These are phyloP conservation scores for Alternaria consortialis DNA, from an alignment of 2,329 filamentous ascomycete genomes.

Conservation along the genomic window DNA sequence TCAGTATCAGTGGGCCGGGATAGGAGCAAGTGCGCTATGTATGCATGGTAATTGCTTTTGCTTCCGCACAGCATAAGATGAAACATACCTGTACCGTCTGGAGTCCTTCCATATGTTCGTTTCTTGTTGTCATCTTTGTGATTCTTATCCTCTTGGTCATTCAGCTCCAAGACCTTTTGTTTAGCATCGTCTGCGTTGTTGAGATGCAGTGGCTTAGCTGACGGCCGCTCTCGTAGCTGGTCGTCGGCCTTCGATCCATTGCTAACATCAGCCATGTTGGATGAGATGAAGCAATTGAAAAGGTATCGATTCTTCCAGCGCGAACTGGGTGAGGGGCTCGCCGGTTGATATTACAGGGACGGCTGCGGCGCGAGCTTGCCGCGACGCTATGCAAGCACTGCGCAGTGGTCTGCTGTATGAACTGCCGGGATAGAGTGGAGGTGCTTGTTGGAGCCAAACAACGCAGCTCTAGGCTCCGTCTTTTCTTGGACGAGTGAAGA, in stretches of 20 bases:
- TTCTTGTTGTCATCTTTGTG: slow-evolving; percentile 64
- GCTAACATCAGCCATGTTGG: slow-evolving; percentile 40
- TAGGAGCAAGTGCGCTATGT: background rate
- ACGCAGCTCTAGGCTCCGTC: slow-evolving; percentile 3
- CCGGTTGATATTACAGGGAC: slow-evolving; percentile 31
- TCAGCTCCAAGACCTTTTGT: slow-evolving; percentile 59
- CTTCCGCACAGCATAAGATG: background rate
- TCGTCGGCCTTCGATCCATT: slow-evolving; percentile 32
- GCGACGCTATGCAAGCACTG: slow-evolving; percentile 41
- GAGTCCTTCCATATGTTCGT: slow-evolving; percentile 91
- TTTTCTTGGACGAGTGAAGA: background rate
- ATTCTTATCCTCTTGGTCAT: slow-evolving; percentile 58
- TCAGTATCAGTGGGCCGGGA: slow-evolving; percentile 25
- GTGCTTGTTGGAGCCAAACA: slow-evolving; percentile 16
- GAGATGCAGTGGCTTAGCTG: slow-evolving; percentile 41
- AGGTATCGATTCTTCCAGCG: slow-evolving; percentile 24
- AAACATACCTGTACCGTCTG: slow-evolving; percentile 83
- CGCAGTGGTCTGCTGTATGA: slow-evolving; percentile 27
- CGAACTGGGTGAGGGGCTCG: slow-evolving; percentile 25
- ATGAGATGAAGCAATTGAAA: slow-evolving; percentile 22
- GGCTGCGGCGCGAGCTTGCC: slow-evolving; percentile 30
- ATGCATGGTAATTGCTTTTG: slow-evolving; percentile 2
- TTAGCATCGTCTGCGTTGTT: slow-evolving; percentile 52
- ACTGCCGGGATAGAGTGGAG: slow-evolving; percentile 31
- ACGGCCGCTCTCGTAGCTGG: slow-evolving; percentile 42